Base-by-base conservation (phyloP, 2,329 filamentous ascomycete genomes). In the Xylariaceae sp. region DNA sequence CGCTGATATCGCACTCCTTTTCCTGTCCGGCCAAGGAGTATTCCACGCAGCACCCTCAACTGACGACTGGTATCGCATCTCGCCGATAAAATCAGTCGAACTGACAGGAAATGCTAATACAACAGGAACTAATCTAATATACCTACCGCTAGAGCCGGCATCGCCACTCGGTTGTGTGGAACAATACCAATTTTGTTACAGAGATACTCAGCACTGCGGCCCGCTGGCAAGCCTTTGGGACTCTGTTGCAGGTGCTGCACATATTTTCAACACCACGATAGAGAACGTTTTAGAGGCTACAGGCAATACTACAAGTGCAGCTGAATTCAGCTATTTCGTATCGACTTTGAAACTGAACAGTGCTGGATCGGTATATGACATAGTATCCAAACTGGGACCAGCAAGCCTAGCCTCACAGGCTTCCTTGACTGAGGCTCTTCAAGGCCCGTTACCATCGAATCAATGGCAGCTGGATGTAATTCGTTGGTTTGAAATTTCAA, bases 381-480 rank as follows among this genome's bases (percentile, higher is more conserved):
- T n/a, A n/a, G n/a, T n/a, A n/a, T n/a, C n/a, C n/a, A n/a, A 36
- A 3, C n/a, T 62, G 11, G 56, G 59, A 23, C 7, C 52, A 5
- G n/a, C 14, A 17, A 40, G 43, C 11, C 31, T 62, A 14, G 2
- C 26, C 1, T 56, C 57, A 3, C 40, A 58, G 29, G 51, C n/a
- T 2, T 17, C 19, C 16, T 19, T 58, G 6, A 11, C 16, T n/a
- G 21, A 17, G 14, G 43, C 19, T 4, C 2, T 54, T 9, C 58
- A 61, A 36, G 53, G 48, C 6, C 14, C 31, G 2, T 17, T 62
- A 1, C 24, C 40, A 9, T 19, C 39, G 2, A 54, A 60, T 11
- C 60, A 62, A 36, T 60, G 60, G 56, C 53, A 62, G 17, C 36
- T 53, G 8, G 60, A 62, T n/a, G 44, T 60, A 1, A 33, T n/a